phyloP scores from a whole-genome alignment of 257 asterid genomes.

The Plectranthus barbatus region DNA sequence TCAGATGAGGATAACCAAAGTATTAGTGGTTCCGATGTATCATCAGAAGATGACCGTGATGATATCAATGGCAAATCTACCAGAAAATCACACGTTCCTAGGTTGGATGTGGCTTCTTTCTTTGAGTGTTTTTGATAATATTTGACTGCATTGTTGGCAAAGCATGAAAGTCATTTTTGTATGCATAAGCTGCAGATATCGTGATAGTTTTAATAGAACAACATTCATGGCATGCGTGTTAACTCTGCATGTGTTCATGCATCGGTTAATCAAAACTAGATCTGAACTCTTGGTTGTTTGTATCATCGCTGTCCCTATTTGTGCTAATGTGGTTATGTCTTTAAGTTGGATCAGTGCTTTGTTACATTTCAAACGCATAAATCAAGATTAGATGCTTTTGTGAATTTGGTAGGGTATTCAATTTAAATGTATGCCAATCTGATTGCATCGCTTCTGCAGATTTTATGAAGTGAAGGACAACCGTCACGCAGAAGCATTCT shows the following conservation, averaged over 20 bases:
- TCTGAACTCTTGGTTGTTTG: too few relatives aligned
- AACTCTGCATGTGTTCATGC: too few relatives aligned
- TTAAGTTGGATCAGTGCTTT: background rate
- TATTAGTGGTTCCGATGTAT: conserved; percentile 50
- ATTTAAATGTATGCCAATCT: background rate
- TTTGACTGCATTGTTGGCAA: background rate
- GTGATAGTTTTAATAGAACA: background rate
- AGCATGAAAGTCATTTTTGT: background rate
- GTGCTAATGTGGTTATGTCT: too few relatives aligned
- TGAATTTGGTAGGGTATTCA: too few relatives aligned
- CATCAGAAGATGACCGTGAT: conserved; percentile 48
- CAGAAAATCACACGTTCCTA: conserved; percentile 50
- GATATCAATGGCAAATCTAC: conserved; percentile 20
- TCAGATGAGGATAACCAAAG: conserved; percentile 47
- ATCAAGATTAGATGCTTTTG: background rate
- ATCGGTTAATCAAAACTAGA: too few relatives aligned
- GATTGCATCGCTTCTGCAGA: conserved; percentile 29
- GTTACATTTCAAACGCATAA: background rate
- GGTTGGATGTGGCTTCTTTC: conserved; percentile 28
- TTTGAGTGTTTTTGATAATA: background rate
- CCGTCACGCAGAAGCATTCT: conserved; percentile 86
- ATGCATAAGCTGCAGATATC: background rate
- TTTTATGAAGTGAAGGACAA: conserved; percentile 84
- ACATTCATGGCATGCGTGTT: background rate
- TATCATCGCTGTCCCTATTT: too few relatives aligned